Percentiles rank a stretch among this genome's conserved stretches.
Conservation (phyloP, 768 basidiomycete genomes). For the Pleurotus tuoliensis region DNA sequence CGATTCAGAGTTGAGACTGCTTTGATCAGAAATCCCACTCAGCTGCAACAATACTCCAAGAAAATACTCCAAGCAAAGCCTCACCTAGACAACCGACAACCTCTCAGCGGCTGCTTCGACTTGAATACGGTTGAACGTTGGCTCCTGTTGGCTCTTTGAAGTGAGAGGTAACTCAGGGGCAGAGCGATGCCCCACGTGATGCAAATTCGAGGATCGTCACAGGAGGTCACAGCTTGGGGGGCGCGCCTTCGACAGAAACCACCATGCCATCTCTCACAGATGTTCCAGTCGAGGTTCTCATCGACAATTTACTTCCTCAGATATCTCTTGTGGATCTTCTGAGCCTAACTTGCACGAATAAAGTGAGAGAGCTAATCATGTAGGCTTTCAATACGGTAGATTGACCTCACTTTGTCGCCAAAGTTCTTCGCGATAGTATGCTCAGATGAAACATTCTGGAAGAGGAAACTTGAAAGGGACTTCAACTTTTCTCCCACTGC, state of each 20-base stretch:
- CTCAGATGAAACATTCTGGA: conserved; percentile 80
- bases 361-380: conserved; percentile 22
- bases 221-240: no score
- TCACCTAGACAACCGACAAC: no score
- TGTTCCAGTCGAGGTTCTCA: conserved; percentile 25
- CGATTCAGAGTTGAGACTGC: no score
- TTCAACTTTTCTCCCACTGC: conserved; percentile 73
- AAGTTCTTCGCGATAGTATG: conserved; percentile 56
- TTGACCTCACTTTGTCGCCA: background rate
- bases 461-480: conserved; percentile 59
- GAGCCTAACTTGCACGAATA: conserved; percentile 57
- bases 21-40: no score
- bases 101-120: no score
- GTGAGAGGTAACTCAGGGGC: no score
- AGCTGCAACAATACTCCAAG: no score
- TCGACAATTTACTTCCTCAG: conserved; percentile 66
- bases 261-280: conserved; percentile 27
- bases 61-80: no score
- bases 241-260: background rate
- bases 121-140: no score
- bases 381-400: no score
- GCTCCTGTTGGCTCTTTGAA: no score
- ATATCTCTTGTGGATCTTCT: conserved; percentile 55
- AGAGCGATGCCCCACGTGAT: background rate
- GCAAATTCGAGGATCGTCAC: background rate